These are phyloP conservation scores for Ballota nigra DNA, from an alignment of 257 asterid genomes.

Conservation along the genomic window DNA sequence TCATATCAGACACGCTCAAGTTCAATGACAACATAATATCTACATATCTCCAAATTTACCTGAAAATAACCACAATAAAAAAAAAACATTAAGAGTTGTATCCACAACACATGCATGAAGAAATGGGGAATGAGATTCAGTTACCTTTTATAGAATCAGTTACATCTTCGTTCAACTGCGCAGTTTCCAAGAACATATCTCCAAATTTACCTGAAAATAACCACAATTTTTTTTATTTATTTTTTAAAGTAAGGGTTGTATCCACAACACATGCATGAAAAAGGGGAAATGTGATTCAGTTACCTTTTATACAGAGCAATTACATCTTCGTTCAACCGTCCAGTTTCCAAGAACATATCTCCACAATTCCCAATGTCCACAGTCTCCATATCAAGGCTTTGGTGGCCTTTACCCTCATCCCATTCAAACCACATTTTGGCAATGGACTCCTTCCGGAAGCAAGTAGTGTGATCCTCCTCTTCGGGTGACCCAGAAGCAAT, in stretches of 20 bases:
- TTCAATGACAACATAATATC: not conserved
- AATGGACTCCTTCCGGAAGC: constrained; percentile 88
- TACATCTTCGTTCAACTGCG: no score
- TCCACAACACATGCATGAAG: not conserved
- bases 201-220: constrained; percentile 41
- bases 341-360: constrained; percentile 65
- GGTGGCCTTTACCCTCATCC: constrained; percentile 63
- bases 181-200: no score
- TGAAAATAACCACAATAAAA: constrained; percentile 26
- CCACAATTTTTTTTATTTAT: no score
- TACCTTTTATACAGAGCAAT: constrained; percentile 55
- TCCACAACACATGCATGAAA: not conserved
- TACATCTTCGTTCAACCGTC: constrained; percentile 63
- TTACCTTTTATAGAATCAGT: no score
- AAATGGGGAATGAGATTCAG: no score
- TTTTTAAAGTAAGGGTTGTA: not conserved
- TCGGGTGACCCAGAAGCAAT: constrained; percentile 78
- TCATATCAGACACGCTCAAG: not conserved
- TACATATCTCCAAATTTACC: constrained; percentile 30
- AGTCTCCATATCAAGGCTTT: constrained; percentile 63
- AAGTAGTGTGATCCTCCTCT: constrained; percentile 75
- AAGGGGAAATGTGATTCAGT: not conserved
- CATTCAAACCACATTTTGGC: constrained; percentile 98
- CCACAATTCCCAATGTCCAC: constrained; percentile 54
- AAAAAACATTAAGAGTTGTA: not conserved